phyloP scores from a whole-genome alignment of 2,329 filamentous ascomycete species.

The Raffaelea albimanens region DNA sequence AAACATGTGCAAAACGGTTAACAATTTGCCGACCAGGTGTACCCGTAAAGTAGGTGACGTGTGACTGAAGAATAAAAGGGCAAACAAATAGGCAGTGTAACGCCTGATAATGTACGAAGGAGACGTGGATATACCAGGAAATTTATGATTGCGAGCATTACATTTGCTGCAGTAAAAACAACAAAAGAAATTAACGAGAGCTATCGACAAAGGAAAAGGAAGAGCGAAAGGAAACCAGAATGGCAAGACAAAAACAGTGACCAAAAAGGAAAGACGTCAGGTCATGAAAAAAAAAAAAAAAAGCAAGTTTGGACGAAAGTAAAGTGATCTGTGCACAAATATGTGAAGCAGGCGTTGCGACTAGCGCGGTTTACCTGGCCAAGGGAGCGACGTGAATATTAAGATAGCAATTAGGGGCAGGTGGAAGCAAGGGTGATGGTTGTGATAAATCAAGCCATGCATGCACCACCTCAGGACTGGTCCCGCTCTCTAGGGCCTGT shows the following conservation, averaged over 20 bases:
- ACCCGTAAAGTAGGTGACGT: no score
- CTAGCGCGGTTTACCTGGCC: background rate
- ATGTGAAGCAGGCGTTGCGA: no score
- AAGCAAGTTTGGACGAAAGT: background rate
- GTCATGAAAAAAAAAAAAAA: background rate
- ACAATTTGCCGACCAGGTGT: no score
- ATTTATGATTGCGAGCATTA: background rate
- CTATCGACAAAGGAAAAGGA: background rate
- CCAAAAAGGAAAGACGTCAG: slow-evolving; percentile 3
- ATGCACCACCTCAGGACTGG: background rate
- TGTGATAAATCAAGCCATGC: background rate
- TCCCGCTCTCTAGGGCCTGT: slow-evolving; percentile 4
- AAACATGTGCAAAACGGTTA: no score
- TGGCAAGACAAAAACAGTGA: background rate
- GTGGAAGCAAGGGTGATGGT: background rate
- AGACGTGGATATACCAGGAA: background rate
- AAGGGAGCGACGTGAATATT: background rate
- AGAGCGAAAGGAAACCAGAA: background rate
- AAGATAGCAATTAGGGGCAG: background rate
- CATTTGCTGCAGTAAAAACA: background rate
- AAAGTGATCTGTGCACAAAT: no score
- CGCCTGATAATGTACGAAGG: background rate
- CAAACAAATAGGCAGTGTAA: background rate
- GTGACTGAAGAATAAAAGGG: background rate
- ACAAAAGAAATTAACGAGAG: background rate